Evolutionary conservation across 2,329 filamentous ascomycete genomes (phyloP).

Genomic region (Nemania sp.): DNA sequence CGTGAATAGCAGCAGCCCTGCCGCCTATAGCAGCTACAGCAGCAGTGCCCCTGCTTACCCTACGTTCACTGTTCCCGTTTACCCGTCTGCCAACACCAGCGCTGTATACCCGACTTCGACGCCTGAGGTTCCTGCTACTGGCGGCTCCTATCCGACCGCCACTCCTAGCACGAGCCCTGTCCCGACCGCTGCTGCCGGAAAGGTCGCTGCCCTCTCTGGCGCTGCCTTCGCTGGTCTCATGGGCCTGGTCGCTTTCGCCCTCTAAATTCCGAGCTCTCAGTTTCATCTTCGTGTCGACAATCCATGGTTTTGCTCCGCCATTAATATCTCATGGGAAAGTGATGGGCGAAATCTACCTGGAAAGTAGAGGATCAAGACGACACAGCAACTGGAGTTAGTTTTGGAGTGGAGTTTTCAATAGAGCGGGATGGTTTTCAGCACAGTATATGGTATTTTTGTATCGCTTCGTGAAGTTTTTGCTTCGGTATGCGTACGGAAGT

Average conservation of each 20-base stretch:
- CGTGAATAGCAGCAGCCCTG: slow-evolving; percentile 12
- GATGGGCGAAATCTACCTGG: slow-evolving; percentile 39
- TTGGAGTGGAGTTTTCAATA: slow-evolving; percentile 34
- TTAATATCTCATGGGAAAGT: slow-evolving; percentile 32
- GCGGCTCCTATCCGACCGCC: slow-evolving; percentile 19
- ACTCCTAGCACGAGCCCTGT: slow-evolving; percentile 38
- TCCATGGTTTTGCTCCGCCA: slow-evolving; percentile 13
- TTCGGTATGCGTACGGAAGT: slow-evolving; percentile 39
- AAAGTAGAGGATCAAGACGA: slow-evolving; percentile 41
- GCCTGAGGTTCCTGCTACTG: slow-evolving; percentile 16
- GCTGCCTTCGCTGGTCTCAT: slow-evolving; percentile 63
- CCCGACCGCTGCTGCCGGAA: slow-evolving; percentile 59
- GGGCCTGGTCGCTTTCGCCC: slow-evolving; percentile 60
- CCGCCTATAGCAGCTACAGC: slow-evolving; percentile 14
- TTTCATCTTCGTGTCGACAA: slow-evolving; percentile 14
- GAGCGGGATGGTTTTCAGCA: slow-evolving; percentile 35
- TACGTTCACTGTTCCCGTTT: slow-evolving; percentile 40
- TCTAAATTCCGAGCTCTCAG: slow-evolving; percentile 51
- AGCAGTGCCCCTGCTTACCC: slow-evolving; percentile 21
- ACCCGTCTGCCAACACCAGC: slow-evolving; percentile 30
- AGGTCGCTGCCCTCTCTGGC: slow-evolving; percentile 59
- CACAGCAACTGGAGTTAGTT: slow-evolving; percentile 40
- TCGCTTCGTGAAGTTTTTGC: slow-evolving; percentile 43
- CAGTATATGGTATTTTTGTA: slow-evolving; percentile 41
- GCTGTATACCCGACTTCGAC: slow-evolving; percentile 10